Evolutionary conservation across 208 protist species (phyloP).

Genomic region (Leishmania gerbilli): DNA sequence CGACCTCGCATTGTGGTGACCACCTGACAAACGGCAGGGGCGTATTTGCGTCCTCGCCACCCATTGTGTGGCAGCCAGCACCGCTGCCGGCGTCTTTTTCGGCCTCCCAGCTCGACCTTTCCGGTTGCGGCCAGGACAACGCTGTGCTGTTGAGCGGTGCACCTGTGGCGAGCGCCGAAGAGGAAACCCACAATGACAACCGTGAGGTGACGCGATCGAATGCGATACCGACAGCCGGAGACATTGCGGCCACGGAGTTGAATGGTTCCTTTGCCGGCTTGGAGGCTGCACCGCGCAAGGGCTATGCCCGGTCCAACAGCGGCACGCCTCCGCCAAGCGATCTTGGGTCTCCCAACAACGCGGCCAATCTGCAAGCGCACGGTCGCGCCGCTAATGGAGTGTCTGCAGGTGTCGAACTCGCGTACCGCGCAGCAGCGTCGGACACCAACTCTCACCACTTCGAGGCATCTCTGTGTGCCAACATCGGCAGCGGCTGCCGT

Average conservation of each 20-base stretch:
- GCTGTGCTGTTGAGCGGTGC: constrained; percentile 9
- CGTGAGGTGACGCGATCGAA: not conserved
- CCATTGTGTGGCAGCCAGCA: not conserved
- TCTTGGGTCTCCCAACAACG: not conserved
- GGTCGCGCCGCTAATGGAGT: not conserved
- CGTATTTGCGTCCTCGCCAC: not conserved
- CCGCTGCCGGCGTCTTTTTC: not conserved
- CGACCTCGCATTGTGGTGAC: not conserved
- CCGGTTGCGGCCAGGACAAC: not conserved
- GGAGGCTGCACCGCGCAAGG: constrained; percentile 50
- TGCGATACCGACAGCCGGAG: not conserved
- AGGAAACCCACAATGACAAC: constrained; percentile 3
- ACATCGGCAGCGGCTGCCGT: not conserved
- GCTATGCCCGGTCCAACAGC: constrained; percentile 29
- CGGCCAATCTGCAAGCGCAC: too few relatives aligned
- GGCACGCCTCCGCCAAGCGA: not conserved
- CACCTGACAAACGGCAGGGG: not conserved
- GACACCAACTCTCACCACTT: not conserved
- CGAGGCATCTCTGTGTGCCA: not conserved
- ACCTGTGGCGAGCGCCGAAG: not conserved
- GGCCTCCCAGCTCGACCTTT: constrained; percentile 7
- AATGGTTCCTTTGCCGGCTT: constrained; percentile 19
- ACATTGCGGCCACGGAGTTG: not conserved
- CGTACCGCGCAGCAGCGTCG: not conserved
- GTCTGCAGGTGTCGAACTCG: not conserved